phyloP scores from a whole-genome alignment of 208 protist species.

The Acanthamoeba triangularis region DNA sequence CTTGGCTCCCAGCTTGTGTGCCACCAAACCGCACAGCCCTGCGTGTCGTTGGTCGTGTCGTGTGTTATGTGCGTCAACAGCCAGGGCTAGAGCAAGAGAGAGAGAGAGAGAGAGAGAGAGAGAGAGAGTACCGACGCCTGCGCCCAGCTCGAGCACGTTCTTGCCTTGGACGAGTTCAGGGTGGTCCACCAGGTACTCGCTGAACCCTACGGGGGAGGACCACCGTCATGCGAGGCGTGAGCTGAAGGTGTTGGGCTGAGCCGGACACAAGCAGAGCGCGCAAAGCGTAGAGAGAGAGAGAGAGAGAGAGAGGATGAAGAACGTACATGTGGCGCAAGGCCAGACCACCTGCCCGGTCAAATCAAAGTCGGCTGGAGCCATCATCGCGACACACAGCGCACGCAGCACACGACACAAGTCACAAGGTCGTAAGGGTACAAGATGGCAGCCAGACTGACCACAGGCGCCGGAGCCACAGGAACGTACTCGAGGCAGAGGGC shows the following conservation, averaged over 20 bases:
- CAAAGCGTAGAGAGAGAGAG: not conserved
- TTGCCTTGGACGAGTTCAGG: not conserved
- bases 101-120: too few species aligned
- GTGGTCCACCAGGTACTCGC: slow-evolving; percentile 22
- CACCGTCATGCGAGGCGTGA: not conserved
- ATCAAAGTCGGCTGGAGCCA: slow-evolving; percentile 8
- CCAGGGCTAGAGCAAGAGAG: too few species aligned
- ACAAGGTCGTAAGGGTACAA: too few species aligned
- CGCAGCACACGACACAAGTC: not conserved
- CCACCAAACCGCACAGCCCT: slow-evolving; percentile 41
- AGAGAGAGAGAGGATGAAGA: not conserved
- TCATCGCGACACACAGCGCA: too few species aligned
- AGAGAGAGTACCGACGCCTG: slow-evolving; percentile 26
- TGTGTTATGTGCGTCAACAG: too few species aligned
- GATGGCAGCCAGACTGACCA: too few species aligned
- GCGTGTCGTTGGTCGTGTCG: too few species aligned
- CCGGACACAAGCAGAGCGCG: too few species aligned
- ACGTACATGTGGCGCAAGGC: slow-evolving; percentile 16
- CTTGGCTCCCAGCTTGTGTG: not conserved
- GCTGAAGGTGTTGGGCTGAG: too few species aligned
- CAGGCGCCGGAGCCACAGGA: not conserved
- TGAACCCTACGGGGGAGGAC: not conserved
- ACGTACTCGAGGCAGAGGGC: not conserved
- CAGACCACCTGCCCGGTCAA: slow-evolving; percentile 24
- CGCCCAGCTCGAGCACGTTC: slow-evolving; percentile 29